Base-by-base conservation (phyloP, 768 basidiomycete genomes). In the Phlebiopsis gigantea region DNA sequence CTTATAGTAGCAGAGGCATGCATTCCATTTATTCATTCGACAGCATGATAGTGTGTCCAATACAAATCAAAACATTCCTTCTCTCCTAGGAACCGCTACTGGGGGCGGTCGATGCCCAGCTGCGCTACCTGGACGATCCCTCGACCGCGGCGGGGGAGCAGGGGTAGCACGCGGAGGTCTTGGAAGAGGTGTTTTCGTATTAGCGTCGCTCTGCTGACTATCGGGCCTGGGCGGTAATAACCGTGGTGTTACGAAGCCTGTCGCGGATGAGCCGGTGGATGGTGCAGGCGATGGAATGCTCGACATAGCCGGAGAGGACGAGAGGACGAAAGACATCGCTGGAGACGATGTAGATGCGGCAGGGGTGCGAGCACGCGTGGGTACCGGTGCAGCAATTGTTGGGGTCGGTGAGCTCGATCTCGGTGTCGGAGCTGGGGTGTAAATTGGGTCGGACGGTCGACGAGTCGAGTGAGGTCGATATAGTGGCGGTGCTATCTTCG, bases 131-230 rank as follows among this genome's bases (percentile, higher is more conserved):
- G 88, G 87, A 9, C 88, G 75, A 68, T 87, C 82, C 21, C 73
- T 73, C 54, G 87, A 88, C 49, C 88, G 77, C 17, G 88, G 87
- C 2, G 84, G 80, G 0, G 79, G 83, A 0, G 78, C 80, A 9
- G 79, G 79, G 62, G 77, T 73, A 31, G 63, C 66, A 4, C 42
- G 34, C 41, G 30, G 17, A 4, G 52, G 31, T 12, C 48, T n/a
- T 15, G 50, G 26, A 17, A 45, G 19, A 2, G 45, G 47, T 14
- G 52, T 51, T 43, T 30, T 57, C 46, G 53, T 49, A 2, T 12
- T n/a, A 19, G 34, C 24, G 7, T 47, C 56, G 24, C 46, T 39
- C 44, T 43, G n/a, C 42, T 43, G 21, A 31, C 47, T 60, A 25
- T 28, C 43, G 22, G 47, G 55, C 15, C 50, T 15, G 19, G 43